phyloP scores from a whole-genome alignment of 1,139 yeast species.

The Blastobotrys malaysiensis region DNA sequence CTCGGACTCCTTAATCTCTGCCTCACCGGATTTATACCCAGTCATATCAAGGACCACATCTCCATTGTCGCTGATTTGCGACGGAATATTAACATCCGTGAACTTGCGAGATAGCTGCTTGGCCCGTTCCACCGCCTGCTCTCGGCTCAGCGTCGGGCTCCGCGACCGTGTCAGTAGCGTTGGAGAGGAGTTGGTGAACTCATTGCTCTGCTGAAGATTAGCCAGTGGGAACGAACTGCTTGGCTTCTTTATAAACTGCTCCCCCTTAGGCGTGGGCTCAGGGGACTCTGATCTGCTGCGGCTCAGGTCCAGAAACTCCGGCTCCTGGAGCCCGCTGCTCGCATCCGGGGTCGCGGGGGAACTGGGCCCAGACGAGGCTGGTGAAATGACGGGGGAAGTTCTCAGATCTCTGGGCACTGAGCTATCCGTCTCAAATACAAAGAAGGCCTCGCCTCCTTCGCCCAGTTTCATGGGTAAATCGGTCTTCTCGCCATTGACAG shows the following conservation, averaged over 20 bases:
- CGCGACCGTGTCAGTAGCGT: constrained; percentile 6
- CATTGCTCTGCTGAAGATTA: background rate
- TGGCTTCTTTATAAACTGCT: background rate
- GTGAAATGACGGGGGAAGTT: constrained; percentile 90
- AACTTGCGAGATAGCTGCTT: constrained; percentile 63
- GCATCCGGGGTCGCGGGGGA: constrained; percentile 32
- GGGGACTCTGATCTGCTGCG: constrained; percentile 19
- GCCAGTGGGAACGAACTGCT: background rate
- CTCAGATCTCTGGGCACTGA: constrained; percentile 71
- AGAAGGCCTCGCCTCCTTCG: constrained; percentile 97
- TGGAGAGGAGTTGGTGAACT: constrained; percentile 10
- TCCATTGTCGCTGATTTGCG: constrained; percentile 83
- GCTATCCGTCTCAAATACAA: constrained; percentile 80
- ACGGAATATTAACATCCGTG: constrained; percentile 71
- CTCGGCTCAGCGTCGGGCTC: constrained; percentile 4
- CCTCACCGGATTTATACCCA: constrained; percentile 87
- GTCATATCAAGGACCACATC: constrained; percentile 91
- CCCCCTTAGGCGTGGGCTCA: constrained; percentile 5
- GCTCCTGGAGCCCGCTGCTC: constrained; percentile 40
- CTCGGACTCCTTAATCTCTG: constrained; percentile 44
- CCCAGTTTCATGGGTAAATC: constrained; percentile 93
- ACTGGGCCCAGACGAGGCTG: constrained; percentile 56
- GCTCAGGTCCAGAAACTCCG: constrained; percentile 47
- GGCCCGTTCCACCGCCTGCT: constrained; percentile 54
- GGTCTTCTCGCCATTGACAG: constrained; percentile 75